These are phyloP conservation scores for Pilobolus umbonatus DNA, from an alignment of 192 early-diverging fungal species.

Conservation along the genomic window DNA sequence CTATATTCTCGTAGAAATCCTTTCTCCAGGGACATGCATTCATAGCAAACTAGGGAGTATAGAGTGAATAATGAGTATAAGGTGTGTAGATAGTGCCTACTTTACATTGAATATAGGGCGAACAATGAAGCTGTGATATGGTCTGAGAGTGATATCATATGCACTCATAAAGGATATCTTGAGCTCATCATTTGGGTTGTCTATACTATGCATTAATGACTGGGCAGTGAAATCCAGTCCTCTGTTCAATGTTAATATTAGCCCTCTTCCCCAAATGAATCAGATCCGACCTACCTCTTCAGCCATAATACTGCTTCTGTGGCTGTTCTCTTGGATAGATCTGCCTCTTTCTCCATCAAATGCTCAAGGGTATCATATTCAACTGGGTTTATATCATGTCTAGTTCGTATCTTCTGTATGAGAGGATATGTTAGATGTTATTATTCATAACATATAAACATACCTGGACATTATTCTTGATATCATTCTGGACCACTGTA, in stretches of 20 bases:
- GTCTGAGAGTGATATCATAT: slow-evolving; percentile 58
- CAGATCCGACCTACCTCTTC: slow-evolving; percentile 57
- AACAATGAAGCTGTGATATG: slow-evolving; percentile 61
- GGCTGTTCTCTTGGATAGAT: slow-evolving; percentile 70
- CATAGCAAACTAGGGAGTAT: slow-evolving; percentile 64
- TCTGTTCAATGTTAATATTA: slow-evolving; percentile 23
- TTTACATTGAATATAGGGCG: slow-evolving; percentile 56
- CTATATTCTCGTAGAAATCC: slow-evolving; percentile 82
- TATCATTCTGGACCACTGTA: slow-evolving; percentile 76
- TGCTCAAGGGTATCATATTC: slow-evolving; percentile 74
- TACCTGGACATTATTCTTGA: slow-evolving; percentile 82
- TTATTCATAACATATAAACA: not conserved
- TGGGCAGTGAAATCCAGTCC: slow-evolving; percentile 70
- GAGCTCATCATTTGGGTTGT: slow-evolving; percentile 51
- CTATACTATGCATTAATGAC: slow-evolving; percentile 52
- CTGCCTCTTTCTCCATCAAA: slow-evolving; percentile 64
- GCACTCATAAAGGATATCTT: slow-evolving; percentile 60
- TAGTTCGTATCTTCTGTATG: slow-evolving; percentile 67
- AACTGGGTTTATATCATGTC: slow-evolving; percentile 54
- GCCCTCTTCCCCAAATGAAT: not conserved
- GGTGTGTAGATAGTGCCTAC: slow-evolving; percentile 3
- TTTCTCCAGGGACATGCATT: slow-evolving; percentile 80
- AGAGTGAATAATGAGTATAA: not conserved
- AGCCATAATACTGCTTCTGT: slow-evolving; percentile 93
- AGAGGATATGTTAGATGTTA: not conserved